Evolutionary conservation across 2,329 filamentous ascomycete species (phyloP), one percentile per base, ranked within the genome.

Genomic region (Botrytis paeoniae): DNA sequence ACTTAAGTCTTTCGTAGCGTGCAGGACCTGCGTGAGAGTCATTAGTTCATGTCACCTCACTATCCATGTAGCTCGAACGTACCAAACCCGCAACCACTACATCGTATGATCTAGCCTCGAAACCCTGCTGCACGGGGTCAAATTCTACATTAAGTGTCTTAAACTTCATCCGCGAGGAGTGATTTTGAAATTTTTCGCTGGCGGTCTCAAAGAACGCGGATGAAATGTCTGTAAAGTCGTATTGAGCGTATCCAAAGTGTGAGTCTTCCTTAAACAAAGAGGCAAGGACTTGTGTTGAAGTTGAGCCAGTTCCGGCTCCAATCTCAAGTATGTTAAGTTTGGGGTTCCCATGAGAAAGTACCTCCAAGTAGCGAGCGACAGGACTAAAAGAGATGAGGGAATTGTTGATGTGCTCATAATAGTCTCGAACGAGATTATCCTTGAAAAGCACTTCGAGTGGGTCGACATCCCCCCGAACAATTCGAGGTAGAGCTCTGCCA

Each of bases 191-290:
- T 14, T 72, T 71, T 29, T 79, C 74, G 39, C 77, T 74, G 0
- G 82, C 83, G 1, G 77, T 75, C 29, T 82, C 81, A 68, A 86
- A 85, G 77, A 84, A 84, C 12, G 79, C 81, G 5, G 80, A 72
- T 0, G 82, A 82, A 22, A 85, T 81, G 72, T 86, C 84, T 0
- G 85, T 86, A 76, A 80, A 86, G 1, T 82, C 84, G 75, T 86
- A 86, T 18, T 63, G 18, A 5, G 32, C 32, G 25, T 32, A 32
- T 18, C 41, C 37, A 7, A 22, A 20, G 3, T 43, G 5, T 16
- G 39, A 18, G 14, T 39, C 35, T 62, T 6, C 60, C 10, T 37
- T 37, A 25, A 22, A 25, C 35, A 39, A 25, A 1, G 41, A 4
- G 37, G 37, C 35, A 35, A 41, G 37, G 18, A 62, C n/a, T 39